Evolutionary conservation across 345 rosid species (phyloP).

Genomic region (Euphorbia lathyris): DNA sequence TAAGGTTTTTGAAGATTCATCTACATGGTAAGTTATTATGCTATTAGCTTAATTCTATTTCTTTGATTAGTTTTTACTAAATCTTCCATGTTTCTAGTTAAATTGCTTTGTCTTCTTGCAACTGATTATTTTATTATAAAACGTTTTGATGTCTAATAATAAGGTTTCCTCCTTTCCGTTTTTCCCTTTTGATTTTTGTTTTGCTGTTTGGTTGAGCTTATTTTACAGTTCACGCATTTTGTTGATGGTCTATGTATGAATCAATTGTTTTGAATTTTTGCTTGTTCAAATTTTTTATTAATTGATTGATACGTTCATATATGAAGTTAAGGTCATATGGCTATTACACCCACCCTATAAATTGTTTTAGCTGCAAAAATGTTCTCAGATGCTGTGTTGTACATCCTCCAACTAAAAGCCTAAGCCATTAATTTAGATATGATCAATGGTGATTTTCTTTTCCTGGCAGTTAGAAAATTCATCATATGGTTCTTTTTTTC

Average conservation of each 20-base stretch:
- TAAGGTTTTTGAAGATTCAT: not conserved
- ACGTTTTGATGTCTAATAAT: not conserved
- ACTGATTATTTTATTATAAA: no score
- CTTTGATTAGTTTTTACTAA: not conserved
- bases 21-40: conserved; percentile 1
- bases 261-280: not conserved
- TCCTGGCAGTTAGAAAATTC: not conserved
- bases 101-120: not conserved
- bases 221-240: not conserved
- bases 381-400: not conserved
- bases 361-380: not conserved
- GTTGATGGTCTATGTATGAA: not conserved
- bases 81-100: not conserved
- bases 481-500: not conserved
- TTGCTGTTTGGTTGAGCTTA: not conserved
- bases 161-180: not conserved
- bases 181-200: not conserved
- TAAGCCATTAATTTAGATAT: not conserved
- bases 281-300: not conserved
- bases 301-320: not conserved
- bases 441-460: not conserved
- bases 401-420: not conserved
- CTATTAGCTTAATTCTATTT: not conserved
- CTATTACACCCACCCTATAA: not conserved
- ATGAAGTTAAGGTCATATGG: not conserved